Conservation (phyloP, 148 eudicot species). For the Silene conica region DNA sequence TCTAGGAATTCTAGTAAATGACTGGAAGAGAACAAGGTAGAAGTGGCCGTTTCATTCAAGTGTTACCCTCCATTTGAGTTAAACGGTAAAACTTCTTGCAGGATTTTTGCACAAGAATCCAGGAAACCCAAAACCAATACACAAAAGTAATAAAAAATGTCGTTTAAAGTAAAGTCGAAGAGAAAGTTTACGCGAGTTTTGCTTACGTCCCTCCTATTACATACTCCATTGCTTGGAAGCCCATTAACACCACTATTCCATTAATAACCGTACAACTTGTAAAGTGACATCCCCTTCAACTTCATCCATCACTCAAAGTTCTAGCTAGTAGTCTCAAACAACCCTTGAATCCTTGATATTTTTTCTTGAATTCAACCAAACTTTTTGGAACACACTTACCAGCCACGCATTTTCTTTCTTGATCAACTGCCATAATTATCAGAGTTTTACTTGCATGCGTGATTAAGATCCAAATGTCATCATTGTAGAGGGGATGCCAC, state of each 20-base stretch:
- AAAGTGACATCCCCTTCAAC: background rate
- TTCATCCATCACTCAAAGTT: background rate
- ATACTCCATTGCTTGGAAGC: too few species aligned
- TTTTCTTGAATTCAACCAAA: background rate
- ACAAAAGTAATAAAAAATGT: too few species aligned
- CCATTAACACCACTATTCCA: too few species aligned
- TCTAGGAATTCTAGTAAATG: background rate
- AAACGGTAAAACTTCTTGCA: background rate
- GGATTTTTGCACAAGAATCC: background rate
- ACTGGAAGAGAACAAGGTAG: background rate
- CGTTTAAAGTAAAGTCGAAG: too few species aligned
- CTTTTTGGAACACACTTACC: background rate
- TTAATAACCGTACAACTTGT: background rate
- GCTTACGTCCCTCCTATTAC: too few species aligned
- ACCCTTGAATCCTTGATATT: background rate
- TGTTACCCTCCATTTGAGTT: background rate
- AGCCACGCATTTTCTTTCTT: background rate
- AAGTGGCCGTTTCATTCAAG: background rate
- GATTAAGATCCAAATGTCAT: background rate
- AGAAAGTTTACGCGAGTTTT: too few species aligned
- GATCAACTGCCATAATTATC: background rate
- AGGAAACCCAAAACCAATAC: background rate
- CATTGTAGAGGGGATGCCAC: too few species aligned
- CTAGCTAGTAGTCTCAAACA: too few species aligned
- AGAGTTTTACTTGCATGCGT: background rate